Evolutionary conservation across 257 asterid species (phyloP).

Genomic region (Solanum stenotomum): DNA sequence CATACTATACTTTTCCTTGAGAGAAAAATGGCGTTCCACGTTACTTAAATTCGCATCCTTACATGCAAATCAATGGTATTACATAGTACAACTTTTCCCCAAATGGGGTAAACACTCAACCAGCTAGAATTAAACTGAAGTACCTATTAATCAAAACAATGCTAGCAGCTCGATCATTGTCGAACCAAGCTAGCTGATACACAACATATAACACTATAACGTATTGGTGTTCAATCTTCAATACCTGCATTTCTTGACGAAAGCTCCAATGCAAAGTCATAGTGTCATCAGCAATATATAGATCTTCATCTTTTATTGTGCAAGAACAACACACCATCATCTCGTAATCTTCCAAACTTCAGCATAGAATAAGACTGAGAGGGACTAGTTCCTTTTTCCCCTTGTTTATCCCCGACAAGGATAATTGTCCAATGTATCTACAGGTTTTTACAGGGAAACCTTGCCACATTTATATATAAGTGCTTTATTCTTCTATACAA

Average conservation of each 20-base stretch:
- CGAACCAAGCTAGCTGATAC: background rate
- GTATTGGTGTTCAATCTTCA: background rate
- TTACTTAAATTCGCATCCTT: background rate
- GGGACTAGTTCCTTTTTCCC: background rate
- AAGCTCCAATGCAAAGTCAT: background rate
- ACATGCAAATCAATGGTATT: background rate
- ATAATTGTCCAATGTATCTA: background rate
- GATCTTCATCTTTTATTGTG: background rate
- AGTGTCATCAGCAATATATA: background rate
- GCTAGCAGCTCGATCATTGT: background rate
- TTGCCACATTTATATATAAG: background rate
- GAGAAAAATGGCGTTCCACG: background rate
- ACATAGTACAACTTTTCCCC: background rate
- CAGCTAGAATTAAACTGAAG: background rate
- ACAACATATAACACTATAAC: background rate
- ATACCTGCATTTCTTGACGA: background rate
- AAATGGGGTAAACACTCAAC: background rate
- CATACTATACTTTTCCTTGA: background rate
- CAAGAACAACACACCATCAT: background rate
- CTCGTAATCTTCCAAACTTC: background rate
- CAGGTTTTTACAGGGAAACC: background rate
- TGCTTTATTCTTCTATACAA: background rate
- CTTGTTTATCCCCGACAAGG: background rate
- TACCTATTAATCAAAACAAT: background rate
- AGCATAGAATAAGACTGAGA: background rate